phyloP scores from a whole-genome alignment of 208 protist genomes.

The Acanthamoeba quina region DNA sequence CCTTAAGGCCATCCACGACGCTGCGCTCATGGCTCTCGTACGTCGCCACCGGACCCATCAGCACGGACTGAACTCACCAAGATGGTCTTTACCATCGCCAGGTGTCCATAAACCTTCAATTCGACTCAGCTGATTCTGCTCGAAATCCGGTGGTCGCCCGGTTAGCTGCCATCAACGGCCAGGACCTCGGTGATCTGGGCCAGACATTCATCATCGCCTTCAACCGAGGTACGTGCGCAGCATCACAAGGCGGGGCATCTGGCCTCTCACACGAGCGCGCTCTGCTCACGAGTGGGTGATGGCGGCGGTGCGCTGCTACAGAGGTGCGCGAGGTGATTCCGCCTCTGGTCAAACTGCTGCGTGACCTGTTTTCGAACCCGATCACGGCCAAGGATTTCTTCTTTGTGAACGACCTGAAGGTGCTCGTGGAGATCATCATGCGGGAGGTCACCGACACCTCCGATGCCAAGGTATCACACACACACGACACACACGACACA shows the following conservation, averaged over 20 bases:
- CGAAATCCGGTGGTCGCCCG: slow-evolving; percentile 1
- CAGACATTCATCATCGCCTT: slow-evolving; percentile 44
- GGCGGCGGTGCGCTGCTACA: too few relatives aligned
- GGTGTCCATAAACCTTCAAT: slow-evolving; percentile 4
- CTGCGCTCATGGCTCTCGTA: slow-evolving; percentile 6
- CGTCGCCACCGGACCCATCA: neutral
- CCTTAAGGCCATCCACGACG: slow-evolving; percentile 36
- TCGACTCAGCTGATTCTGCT: neutral
- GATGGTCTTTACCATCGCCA: neutral
- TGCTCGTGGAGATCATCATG: slow-evolving; percentile 62
- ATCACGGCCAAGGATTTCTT: slow-evolving; percentile 47
- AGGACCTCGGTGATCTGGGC: slow-evolving; percentile 24
- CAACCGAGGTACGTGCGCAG: neutral
- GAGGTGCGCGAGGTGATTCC: slow-evolving; percentile 45
- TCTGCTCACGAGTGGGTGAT: too few relatives aligned
- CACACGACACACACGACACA: neutral
- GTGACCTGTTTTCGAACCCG: slow-evolving; percentile 16
- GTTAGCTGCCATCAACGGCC: neutral
- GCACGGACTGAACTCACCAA: too few relatives aligned
- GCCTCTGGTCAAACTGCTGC: slow-evolving; percentile 25
- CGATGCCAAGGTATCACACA: neutral
- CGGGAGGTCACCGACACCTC: slow-evolving; percentile 37
- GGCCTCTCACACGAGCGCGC: too few relatives aligned
- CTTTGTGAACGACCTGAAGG: slow-evolving; percentile 49
- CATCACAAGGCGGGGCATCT: too few relatives aligned